These are phyloP conservation scores for Trypanosoma scelopori DNA, from an alignment of 208 protist species.

Conservation along the genomic window DNA sequence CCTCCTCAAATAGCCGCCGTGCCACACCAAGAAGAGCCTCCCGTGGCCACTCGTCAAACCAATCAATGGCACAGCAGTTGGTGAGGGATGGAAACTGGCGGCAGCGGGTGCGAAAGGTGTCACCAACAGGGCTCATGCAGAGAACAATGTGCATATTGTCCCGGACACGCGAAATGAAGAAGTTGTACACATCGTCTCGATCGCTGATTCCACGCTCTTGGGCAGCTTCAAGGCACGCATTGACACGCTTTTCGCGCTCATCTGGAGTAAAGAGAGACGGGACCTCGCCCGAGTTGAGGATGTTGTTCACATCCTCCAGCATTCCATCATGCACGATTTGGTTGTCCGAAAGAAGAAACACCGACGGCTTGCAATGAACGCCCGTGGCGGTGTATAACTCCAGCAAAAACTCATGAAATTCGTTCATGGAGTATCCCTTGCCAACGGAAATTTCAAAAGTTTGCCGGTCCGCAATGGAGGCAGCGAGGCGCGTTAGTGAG, in stretches of 20 bases:
- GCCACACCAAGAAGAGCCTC: conserved; percentile 93
- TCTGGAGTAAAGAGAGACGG: conserved; percentile 96
- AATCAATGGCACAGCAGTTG: conserved; percentile 98
- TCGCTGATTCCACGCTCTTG: conserved; percentile 85
- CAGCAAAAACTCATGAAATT: conserved; percentile 92
- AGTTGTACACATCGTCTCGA: conserved; percentile 92
- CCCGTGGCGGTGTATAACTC: conserved; percentile 91
- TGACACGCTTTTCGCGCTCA: conserved; percentile 95
- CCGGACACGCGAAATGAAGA: conserved; percentile 95
- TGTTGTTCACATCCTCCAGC: conserved; percentile 98
- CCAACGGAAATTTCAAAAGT: conserved; percentile 92
- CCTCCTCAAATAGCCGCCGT: conserved; percentile 72
- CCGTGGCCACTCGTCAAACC: conserved; percentile 96
- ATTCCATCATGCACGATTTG: conserved; percentile 96
- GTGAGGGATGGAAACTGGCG: conserved; percentile 97
- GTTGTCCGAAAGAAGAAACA: conserved; percentile 95
- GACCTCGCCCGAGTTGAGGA: conserved; percentile 97
- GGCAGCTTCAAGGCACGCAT: conserved; percentile 87
- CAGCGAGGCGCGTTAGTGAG: conserved; percentile 93
- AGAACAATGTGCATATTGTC: conserved; percentile 97
- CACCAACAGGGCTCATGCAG: conserved; percentile 95
- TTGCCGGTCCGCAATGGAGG: conserved; percentile 88
- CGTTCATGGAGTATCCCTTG: conserved; percentile 92
- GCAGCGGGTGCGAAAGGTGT: conserved; percentile 93
- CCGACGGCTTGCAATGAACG: conserved; percentile 83